Base-by-base conservation (phyloP, 441 rosid genomes). In the Populus hybrid region DNA sequence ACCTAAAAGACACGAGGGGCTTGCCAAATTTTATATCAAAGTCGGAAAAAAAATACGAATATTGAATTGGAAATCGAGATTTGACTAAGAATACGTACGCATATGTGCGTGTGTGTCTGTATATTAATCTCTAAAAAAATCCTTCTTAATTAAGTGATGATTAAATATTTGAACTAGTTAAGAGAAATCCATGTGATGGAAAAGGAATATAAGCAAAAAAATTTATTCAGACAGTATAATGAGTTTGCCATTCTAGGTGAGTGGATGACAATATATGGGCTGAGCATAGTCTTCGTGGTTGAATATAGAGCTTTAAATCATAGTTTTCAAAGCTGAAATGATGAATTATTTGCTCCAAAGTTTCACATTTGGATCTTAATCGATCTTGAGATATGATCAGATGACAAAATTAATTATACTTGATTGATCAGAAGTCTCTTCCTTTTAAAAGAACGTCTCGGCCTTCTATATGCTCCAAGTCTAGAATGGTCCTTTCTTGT, bases 1-100 rank as follows among this genome's bases (percentile, higher is more conserved):
- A 79, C 77, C 78, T 64, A 81, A 84, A 75, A 70, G 63, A 57
- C 57, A 46, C 57, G 18, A 46, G 57, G 20, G 57, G 57, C 57
- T 46, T 14, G 57, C 20, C 16, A 46, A 1, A 14, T 46, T 46
- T 46, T 14, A 46, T 4, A 14, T 46, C 20, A 1, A 46, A 46
- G 57, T 38, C 9, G 42, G 11, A 9, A 38, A 38, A 38, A 38
- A 38, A 8, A 7, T 28, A 28, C 42, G 11, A 46, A 46, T 46
- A 46, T 46, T 12, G 57, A 46, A 14, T 14, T 12, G 57, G 57
- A 40, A 40, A 46, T 46, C 57, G 57, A 46, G 57, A 14, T 46
- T 46, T 46, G 57, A 46, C 57, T 46, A 4, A 14, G 7, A 46
- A 46, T 1, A 46, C 57, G 2, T 7, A 46, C 57, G 57, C 57